phyloP scores from a whole-genome alignment of 768 basidiomycete genomes.

The Kwoniella mangroviensis region DNA sequence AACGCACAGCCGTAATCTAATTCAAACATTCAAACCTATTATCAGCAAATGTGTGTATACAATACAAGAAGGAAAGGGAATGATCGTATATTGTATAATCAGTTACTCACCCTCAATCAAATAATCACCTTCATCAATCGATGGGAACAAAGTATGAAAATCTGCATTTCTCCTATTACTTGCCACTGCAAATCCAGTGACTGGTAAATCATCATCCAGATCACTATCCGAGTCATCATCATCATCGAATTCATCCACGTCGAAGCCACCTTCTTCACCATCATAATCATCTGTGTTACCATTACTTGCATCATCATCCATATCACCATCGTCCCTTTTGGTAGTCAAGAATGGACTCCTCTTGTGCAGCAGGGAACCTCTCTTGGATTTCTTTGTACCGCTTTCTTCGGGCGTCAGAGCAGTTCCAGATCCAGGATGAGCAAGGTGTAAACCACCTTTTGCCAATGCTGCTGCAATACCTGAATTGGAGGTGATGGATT shows the following conservation, averaged over 20 bases:
- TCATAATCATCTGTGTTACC: constrained; percentile 24
- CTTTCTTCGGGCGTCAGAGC: constrained; percentile 18
- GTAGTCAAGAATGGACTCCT: constrained; percentile 38
- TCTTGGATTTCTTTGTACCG: constrained; percentile 11
- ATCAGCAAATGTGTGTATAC: background rate
- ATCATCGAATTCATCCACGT: constrained; percentile 52
- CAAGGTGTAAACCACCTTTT: constrained; percentile 36
- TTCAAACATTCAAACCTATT: background rate
- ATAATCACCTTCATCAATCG: constrained; percentile 91
- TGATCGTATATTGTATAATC: too few species aligned
- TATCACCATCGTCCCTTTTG: constrained; percentile 26
- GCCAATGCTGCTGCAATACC: constrained; percentile 44
- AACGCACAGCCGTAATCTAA: constrained; percentile 96
- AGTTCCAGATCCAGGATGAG: constrained; percentile 3
- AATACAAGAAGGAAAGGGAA: background rate
- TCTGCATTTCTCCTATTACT: constrained; percentile 92
- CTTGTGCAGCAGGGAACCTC: constrained; percentile 11
- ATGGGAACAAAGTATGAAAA: constrained; percentile 91
- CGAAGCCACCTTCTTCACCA: constrained; percentile 31
- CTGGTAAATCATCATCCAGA: constrained; percentile 75
- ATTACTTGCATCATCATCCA: constrained; percentile 19
- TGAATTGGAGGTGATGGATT: constrained; percentile 18
- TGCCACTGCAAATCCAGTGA: constrained; percentile 96
- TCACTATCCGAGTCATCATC: constrained; percentile 60
- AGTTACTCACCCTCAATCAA: constrained; percentile 83